phyloP scores from a whole-genome alignment of 2,329 filamentous ascomycete species.

The Aspergillus spinulosporus region DNA sequence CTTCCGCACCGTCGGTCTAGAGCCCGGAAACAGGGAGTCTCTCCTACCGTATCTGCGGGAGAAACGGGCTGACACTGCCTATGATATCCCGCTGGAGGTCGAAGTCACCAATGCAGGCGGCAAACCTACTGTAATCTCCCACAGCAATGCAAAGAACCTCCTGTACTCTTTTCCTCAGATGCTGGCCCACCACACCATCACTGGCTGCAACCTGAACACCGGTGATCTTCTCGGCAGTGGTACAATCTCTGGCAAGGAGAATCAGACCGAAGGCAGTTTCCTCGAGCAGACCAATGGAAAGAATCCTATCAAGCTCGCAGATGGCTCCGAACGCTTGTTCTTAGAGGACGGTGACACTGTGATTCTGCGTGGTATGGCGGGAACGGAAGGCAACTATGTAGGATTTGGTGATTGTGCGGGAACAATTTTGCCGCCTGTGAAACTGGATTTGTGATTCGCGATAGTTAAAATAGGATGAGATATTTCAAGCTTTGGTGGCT shows the following conservation, averaged over 20 bases:
- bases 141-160: slow-evolving; percentile 64
- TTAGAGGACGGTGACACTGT: slow-evolving; percentile 73
- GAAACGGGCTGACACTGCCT: slow-evolving; percentile 57
- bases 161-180: slow-evolving; percentile 84
- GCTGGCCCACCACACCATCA: slow-evolving; percentile 75
- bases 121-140: slow-evolving; percentile 58
- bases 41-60: slow-evolving; percentile 67
- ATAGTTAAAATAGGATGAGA: not conserved
- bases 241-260: slow-evolving; percentile 68
- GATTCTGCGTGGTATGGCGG: slow-evolving; percentile 65
- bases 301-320: slow-evolving; percentile 59
- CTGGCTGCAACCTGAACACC: slow-evolving; percentile 70
- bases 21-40: slow-evolving; percentile 52
- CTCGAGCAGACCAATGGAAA: slow-evolving; percentile 74
- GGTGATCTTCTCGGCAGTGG: slow-evolving; percentile 77
- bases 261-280: slow-evolving; percentile 65
- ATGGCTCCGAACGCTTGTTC: slow-evolving; percentile 68
- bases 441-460: slow-evolving; percentile 23
- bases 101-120: slow-evolving; percentile 52
- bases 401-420: slow-evolving; percentile 75
- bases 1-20: slow-evolving; percentile 58
- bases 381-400: slow-evolving; percentile 65
- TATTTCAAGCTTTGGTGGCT: too few species aligned
- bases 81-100: slow-evolving; percentile 69
- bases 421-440: slow-evolving; percentile 55